A percentile compares a stretch with the other conserved stretches of the same genome.
phyloP scores from a whole-genome alignment of 352 stramenopile genomes.

The Pythium pyrilobum region DNA sequence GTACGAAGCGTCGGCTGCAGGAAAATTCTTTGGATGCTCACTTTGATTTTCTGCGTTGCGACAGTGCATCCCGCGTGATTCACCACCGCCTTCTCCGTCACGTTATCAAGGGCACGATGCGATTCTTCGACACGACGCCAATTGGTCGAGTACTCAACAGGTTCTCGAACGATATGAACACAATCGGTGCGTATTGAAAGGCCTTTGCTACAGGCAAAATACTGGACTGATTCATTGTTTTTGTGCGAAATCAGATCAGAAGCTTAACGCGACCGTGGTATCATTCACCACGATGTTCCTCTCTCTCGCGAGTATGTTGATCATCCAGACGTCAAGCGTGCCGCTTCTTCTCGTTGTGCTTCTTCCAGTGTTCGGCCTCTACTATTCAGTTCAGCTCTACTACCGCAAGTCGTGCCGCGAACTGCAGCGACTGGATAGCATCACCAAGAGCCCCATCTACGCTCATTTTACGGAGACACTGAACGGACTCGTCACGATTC shows the following conservation, averaged over 20 bases:
- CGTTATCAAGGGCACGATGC: conserved; percentile 73
- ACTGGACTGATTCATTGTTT: no score
- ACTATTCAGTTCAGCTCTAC: conserved; percentile 56
- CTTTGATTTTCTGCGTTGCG: neutral
- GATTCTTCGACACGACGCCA: conserved; percentile 83
- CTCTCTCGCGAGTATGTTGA: conserved; percentile 45
- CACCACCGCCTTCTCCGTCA: conserved; percentile 54
- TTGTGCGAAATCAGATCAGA: conserved; percentile 31
- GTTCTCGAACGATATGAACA: conserved; percentile 67
- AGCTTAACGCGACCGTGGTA: conserved; percentile 41
- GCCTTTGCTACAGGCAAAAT: no score
- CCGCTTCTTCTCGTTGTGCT: conserved; percentile 48
- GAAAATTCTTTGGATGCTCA: neutral
- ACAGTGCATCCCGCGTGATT: conserved; percentile 54
- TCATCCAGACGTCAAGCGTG: conserved; percentile 38
- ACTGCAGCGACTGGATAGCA: conserved; percentile 55
- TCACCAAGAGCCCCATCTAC: conserved; percentile 87
- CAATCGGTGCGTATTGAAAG: conserved; percentile 50
- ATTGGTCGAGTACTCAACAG: conserved; percentile 75
- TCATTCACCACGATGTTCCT: conserved; percentile 44
- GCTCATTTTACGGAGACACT: conserved; percentile 90
- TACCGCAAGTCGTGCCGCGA: conserved; percentile 69
- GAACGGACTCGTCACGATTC: conserved; percentile 63
- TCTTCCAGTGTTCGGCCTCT: conserved; percentile 58
- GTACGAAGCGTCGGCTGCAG: conserved; percentile 18